Conservation (phyloP, 2,329 filamentous ascomycete species). For the Claviceps capensis region DNA sequence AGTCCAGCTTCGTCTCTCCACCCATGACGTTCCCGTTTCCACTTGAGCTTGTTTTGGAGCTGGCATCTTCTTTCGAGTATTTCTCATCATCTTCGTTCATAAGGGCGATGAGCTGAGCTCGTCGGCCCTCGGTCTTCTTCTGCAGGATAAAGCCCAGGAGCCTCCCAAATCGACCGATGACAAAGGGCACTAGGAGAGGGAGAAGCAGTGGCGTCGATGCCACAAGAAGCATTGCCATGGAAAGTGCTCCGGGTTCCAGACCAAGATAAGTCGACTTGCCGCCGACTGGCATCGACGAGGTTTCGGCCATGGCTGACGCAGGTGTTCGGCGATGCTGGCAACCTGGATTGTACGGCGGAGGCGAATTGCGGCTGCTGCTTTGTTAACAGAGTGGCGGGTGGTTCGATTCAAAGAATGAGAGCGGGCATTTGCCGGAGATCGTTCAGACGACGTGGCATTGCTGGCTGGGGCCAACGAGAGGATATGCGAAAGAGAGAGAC, state of each 20-base stretch:
- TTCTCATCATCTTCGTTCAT: constrained; percentile 32
- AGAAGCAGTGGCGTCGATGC: constrained; percentile 10
- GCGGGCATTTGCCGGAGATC: not conserved
- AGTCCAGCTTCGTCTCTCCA: constrained; percentile 40
- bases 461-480: not conserved
- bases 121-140: constrained; percentile 49
- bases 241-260: constrained; percentile 14
- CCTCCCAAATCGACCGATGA: constrained; percentile 22
- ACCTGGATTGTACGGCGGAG: not conserved
- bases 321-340: not conserved
- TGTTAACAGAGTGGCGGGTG: not conserved
- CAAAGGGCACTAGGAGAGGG: constrained; percentile 14
- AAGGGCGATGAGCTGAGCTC: constrained; percentile 40
- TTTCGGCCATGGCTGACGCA: constrained; percentile 13
- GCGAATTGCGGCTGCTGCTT: not conserved
- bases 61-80: constrained; percentile 19
- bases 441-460: not conserved
- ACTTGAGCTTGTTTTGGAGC: constrained; percentile 28
- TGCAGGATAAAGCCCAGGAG: constrained; percentile 46
- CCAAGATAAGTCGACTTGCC: constrained; percentile 16
- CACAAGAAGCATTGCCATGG: constrained; percentile 13
- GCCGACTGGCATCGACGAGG: constrained; percentile 16
- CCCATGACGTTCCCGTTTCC: constrained; percentile 59
- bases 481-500: not conserved
- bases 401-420: not conserved